Evolutionary conservation across 73 alveolate species (phyloP).

Genomic region (Effrenium voratum): DNA sequence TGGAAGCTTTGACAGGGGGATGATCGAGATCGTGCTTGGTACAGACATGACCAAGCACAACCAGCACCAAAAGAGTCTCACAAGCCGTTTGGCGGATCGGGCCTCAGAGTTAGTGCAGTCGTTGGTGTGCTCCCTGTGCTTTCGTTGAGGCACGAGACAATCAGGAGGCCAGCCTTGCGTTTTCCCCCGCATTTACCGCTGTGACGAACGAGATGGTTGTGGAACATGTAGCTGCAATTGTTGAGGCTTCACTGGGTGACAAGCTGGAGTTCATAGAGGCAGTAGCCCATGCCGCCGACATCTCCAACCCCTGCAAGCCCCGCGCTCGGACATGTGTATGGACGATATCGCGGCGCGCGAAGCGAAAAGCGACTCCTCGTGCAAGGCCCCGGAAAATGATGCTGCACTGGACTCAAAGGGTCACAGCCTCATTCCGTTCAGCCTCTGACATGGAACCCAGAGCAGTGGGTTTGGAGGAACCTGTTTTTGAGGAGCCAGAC

Average conservation of each 20-base stretch:
- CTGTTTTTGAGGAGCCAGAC: too few relatives aligned
- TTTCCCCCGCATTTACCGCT: too few relatives aligned
- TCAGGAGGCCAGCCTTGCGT: too few relatives aligned
- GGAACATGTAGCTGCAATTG: too few relatives aligned
- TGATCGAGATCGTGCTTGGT: constrained; percentile 73
- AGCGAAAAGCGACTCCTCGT: neutral
- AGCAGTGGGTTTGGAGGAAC: too few relatives aligned
- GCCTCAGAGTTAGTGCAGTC: neutral
- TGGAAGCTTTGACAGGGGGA: constrained; percentile 33
- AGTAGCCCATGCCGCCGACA: constrained; percentile 77
- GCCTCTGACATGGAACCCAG: too few relatives aligned
- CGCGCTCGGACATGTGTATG: neutral
- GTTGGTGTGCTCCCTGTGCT: too few relatives aligned
- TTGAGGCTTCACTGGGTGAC: too few relatives aligned
- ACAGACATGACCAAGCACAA: constrained; percentile 91
- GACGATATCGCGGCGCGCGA: neutral
- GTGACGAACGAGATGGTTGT: too few relatives aligned
- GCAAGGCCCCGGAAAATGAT: constrained; percentile 46
- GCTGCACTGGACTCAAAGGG: constrained; percentile 73
- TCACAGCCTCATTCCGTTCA: too few relatives aligned
- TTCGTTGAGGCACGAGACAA: too few relatives aligned
- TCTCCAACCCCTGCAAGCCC: constrained; percentile 83
- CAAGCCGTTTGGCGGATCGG: constrained; percentile 49
- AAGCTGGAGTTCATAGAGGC: constrained; percentile 68
- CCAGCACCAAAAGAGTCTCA: constrained; percentile 72